These are phyloP conservation scores for Aspergillus fumigatiaffinis DNA, from an alignment of 2,329 filamentous ascomycete genomes.

Conservation along the genomic window DNA sequence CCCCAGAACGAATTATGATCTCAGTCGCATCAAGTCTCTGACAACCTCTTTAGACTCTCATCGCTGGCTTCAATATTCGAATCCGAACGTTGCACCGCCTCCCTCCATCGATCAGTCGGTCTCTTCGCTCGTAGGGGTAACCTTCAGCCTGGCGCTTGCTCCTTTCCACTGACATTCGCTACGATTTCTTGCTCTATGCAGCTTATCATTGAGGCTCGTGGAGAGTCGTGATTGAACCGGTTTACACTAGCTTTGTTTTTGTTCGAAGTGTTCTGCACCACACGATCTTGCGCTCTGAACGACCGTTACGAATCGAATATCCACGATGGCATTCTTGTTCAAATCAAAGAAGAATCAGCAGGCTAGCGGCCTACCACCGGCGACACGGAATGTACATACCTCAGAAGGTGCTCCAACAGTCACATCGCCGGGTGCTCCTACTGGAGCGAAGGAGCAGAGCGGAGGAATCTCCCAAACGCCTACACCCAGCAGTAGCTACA, in stretches of 20 bases:
- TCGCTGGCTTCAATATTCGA: not conserved
- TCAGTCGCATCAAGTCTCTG: not conserved
- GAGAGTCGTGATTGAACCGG: not conserved
- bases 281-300: conserved; percentile 20
- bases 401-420: conserved; percentile 48
- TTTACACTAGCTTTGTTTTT: conserved; percentile 7
- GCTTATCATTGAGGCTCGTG: not conserved
- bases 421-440: conserved; percentile 44
- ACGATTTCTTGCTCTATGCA: not conserved
- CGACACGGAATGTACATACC: conserved; percentile 53
- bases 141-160: conserved; percentile 13
- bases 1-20: not conserved
- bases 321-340: conserved; percentile 74
- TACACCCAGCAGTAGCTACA: conserved; percentile 70
- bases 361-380: conserved; percentile 47
- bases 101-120: not conserved
- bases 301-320: conserved; percentile 31
- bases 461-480: conserved; percentile 50
- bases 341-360: conserved; percentile 75
- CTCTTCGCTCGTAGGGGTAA: not conserved
- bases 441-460: conserved; percentile 42
- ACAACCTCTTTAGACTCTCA: not conserved
- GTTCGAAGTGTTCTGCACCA: conserved; percentile 3
- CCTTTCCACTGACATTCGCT: conserved; percentile 1
- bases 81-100: conserved; percentile 4